A percentile compares a stretch with the other conserved stretches of the same genome.
These are phyloP conservation scores for Bullera alba DNA, from an alignment of 768 basidiomycete species.

Conservation along the genomic window DNA sequence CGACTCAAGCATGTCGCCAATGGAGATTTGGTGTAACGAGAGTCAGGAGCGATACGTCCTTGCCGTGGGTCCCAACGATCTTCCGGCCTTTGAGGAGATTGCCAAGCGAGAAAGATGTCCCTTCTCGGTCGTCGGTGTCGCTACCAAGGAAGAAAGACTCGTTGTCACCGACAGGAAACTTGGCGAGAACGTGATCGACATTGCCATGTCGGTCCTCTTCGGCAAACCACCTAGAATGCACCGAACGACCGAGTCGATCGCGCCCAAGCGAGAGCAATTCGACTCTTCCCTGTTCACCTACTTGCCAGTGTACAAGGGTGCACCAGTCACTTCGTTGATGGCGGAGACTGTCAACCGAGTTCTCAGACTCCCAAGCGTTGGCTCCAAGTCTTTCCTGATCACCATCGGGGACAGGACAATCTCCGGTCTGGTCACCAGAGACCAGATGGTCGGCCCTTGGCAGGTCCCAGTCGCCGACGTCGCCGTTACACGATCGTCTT, in stretches of 20 bases:
- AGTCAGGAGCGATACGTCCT: slow-evolving; percentile 96
- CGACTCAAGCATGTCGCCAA: slow-evolving; percentile 89
- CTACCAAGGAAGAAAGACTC: slow-evolving; percentile 72
- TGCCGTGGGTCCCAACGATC: slow-evolving; percentile 64
- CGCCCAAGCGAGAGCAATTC: slow-evolving; percentile 53
- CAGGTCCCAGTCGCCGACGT: slow-evolving; percentile 97
- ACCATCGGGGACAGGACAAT: slow-evolving; percentile 95
- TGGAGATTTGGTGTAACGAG: slow-evolving; percentile 99
- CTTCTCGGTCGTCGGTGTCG: slow-evolving; percentile 81
- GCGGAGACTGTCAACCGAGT: slow-evolving; percentile 68
- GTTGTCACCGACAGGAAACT: slow-evolving; percentile 83
- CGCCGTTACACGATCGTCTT: slow-evolving; percentile 88
- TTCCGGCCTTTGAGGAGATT: slow-evolving; percentile 61
- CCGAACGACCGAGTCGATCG: slow-evolving; percentile 57
- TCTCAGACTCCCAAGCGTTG: slow-evolving; percentile 83
- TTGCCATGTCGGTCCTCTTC: slow-evolving; percentile 92
- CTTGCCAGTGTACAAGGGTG: slow-evolving; percentile 47
- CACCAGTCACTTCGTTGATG: slow-evolving; percentile 50
- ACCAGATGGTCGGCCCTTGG: slow-evolving; percentile 99
- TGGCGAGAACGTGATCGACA: slow-evolving; percentile 68
- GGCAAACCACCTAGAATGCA: slow-evolving; percentile 92
- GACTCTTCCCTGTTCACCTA: slow-evolving; percentile 65
- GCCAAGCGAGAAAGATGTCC: slow-evolving; percentile 87
- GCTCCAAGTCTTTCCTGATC: slow-evolving; percentile 93
- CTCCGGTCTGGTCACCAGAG: slow-evolving; percentile 86